Base-by-base conservation (phyloP, 345 rosid species). In the Arabidopsis suecica region DNA sequence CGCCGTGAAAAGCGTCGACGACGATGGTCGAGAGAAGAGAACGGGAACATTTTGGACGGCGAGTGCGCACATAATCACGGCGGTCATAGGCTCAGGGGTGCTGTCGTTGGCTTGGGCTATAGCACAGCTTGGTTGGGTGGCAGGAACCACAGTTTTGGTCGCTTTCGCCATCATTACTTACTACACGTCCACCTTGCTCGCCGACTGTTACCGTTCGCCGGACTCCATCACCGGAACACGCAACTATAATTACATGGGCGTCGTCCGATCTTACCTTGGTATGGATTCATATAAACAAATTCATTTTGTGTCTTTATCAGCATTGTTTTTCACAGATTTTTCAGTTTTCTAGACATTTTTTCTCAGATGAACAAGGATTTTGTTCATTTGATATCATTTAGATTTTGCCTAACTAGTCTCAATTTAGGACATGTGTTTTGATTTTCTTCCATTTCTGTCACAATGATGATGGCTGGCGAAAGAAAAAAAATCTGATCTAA, bases 41-140 rank as follows among this genome's bases (percentile, higher is more conserved):
- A 88, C 86, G 8, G 97, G 95, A 78, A 84, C 30, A 61, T 48
- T 58, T 57, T 0, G 44, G 14, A 77, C 80, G 12, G 68, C 76
- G 9, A 89, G 91, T 76, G 91, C 97, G 5, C 98, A 94, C 68
- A 94, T 94, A 13, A 89, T 94, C 44, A 94, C 98, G 3, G 97
- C 97, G 1, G 97, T 94, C 66, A 94, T 94, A 18, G 98, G 96
- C 1, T 91, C 95, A 11, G 98, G 98, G 11, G 97, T 91, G 71
- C 63, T 94, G 51, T 84, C 96, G 6, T 71, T 94, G 79, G 88
- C 98, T 56, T 91, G 96, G 98, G 90, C 95, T 2, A 68, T 88
- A 34, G 96, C 98, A 1, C 96, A 94, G 82, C 81, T 94, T 25
- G 97, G 98, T 2, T 91, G 97, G 98, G 79, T 78, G 14, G 88